phyloP scores from a whole-genome alignment of 192 early-diverging fungal genomes.

The Phlyctochytrium arcticum region DNA sequence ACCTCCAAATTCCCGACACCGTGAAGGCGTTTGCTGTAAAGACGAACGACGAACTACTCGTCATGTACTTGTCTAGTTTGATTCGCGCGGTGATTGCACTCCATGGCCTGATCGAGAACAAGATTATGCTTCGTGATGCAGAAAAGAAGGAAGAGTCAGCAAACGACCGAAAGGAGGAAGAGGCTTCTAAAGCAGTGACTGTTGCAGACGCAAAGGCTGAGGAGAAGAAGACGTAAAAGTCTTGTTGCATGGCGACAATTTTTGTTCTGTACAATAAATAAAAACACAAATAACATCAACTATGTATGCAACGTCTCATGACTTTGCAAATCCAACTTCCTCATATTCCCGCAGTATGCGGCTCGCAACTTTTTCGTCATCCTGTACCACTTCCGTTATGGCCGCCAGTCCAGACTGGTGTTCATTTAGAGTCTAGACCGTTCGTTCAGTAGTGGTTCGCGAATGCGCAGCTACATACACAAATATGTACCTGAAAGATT shows the following conservation, averaged over 20 bases:
- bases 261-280: neutral
- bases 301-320: neutral
- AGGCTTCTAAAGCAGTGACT: too few relatives aligned
- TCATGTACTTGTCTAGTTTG: conserved; percentile 89
- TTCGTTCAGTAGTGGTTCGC: neutral
- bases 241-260: neutral
- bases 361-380: conserved; percentile 48
- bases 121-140: conserved; percentile 79
- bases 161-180: conserved; percentile 26
- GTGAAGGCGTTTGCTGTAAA: conserved; percentile 83
- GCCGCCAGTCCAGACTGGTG: conserved; percentile 66
- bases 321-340: conserved; percentile 8
- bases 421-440: conserved; percentile 39
- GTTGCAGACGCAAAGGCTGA: conserved; percentile 27
- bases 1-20: conserved; percentile 74
- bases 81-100: conserved; percentile 94
- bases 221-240: conserved; percentile 9
- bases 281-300: neutral
- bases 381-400: conserved; percentile 61
- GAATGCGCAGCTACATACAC: too few relatives aligned
- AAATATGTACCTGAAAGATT: conserved; percentile 52
- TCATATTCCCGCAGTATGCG: conserved; percentile 28
- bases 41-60: conserved; percentile 93
- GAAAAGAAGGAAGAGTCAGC: conserved; percentile 46
- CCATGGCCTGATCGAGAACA: conserved; percentile 97